Evolutionary conservation across 2,329 filamentous ascomycete genomes (phyloP).

Genomic region (Pezicula neosporulosa): DNA sequence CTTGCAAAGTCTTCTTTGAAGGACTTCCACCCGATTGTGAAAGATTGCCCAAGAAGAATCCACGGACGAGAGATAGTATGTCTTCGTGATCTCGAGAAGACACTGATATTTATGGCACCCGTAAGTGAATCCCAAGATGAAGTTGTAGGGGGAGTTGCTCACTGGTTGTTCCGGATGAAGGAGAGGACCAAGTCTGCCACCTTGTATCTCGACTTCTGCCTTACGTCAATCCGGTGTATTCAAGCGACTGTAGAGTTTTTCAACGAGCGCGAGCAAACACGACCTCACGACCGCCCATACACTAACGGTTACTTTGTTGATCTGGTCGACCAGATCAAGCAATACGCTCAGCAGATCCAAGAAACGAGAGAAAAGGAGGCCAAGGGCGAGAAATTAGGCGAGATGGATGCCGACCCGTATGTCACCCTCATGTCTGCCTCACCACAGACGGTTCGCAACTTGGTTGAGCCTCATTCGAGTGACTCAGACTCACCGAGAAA

Average conservation of each 20-base stretch:
- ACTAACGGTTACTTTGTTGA: slow-evolving; percentile 97
- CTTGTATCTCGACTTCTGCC: slow-evolving; percentile 82
- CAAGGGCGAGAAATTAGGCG: slow-evolving; percentile 48
- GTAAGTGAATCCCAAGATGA: slow-evolving; percentile 69
- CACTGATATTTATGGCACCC: slow-evolving; percentile 82
- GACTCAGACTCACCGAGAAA: slow-evolving; percentile 1
- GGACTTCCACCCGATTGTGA: slow-evolving; percentile 76
- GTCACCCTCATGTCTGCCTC: slow-evolving; percentile 24
- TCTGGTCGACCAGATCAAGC: slow-evolving; percentile 86
- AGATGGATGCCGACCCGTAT: slow-evolving; percentile 58
- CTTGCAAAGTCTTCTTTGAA: slow-evolving; percentile 70
- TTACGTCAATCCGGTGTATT: slow-evolving; percentile 85
- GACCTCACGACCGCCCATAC: slow-evolving; percentile 84
- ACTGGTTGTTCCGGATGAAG: slow-evolving; percentile 65
- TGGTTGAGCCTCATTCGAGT: slow-evolving; percentile 1
- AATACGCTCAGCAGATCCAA: slow-evolving; percentile 83
- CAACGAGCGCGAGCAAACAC: slow-evolving; percentile 80
- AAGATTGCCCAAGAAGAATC: slow-evolving; percentile 76
- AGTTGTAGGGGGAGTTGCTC: slow-evolving; percentile 63
- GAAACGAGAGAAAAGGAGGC: slow-evolving; percentile 66
- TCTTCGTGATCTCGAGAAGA: slow-evolving; percentile 92
- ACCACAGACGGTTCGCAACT: background rate
- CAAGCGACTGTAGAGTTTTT: slow-evolving; percentile 85
- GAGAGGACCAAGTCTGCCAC: slow-evolving; percentile 69
- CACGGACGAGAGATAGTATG: slow-evolving; percentile 82